Evolutionary conservation across 2,329 filamentous ascomycete genomes (phyloP).

Genomic region (Fonsecaea pugnacius): DNA sequence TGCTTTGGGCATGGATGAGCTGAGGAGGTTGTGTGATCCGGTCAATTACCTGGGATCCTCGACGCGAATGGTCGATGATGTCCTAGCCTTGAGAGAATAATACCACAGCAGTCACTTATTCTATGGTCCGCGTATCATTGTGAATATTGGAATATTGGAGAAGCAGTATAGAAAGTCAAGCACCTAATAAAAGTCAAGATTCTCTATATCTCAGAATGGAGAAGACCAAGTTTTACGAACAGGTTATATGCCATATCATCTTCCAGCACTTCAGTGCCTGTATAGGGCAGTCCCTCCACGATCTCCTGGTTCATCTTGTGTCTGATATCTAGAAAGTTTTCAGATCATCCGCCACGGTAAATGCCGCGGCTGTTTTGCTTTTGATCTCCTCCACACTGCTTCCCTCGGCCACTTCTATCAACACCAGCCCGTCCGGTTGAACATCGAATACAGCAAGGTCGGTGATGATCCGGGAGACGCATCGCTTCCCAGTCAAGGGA

Average conservation of each 20-base stretch:
- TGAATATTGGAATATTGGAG: background rate
- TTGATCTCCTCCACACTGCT: background rate
- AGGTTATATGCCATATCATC: background rate
- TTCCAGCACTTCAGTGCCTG: background rate
- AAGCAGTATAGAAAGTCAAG: background rate
- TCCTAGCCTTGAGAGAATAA: slow-evolving; percentile 6
- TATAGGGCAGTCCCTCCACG: no score
- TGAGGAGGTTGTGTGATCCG: slow-evolving; percentile 62
- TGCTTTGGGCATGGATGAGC: slow-evolving; percentile 51
- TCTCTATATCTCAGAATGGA: background rate
- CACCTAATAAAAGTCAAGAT: background rate
- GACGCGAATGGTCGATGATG: slow-evolving; percentile 33
- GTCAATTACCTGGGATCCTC: slow-evolving; percentile 49
- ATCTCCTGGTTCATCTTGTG: background rate
- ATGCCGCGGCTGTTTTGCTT: slow-evolving; percentile 9
- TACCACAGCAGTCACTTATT: background rate
- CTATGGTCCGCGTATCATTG: no score
- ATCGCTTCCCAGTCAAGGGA: background rate
- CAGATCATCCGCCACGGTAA: background rate
- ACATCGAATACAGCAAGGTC: background rate
- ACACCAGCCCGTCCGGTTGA: background rate
- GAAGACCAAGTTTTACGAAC: background rate
- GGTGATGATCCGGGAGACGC: background rate
- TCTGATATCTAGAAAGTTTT: background rate
- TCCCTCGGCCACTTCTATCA: background rate